Conservation (phyloP, 108 stramenopile genomes). For the Craspedostauros australis region DNA sequence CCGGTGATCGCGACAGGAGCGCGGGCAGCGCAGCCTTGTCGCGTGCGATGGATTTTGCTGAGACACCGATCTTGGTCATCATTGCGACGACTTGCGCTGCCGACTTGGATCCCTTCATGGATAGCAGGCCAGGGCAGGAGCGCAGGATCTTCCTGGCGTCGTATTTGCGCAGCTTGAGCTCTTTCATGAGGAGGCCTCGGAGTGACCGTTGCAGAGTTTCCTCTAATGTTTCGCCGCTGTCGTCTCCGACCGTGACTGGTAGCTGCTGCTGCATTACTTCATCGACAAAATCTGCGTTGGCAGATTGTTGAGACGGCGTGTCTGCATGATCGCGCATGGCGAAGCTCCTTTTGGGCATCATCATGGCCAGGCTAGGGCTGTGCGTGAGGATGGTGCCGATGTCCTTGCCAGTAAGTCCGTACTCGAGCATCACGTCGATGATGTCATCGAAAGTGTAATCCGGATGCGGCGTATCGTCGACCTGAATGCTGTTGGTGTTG, state of each 20-base stretch:
- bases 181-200: conserved; percentile 29
- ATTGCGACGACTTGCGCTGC: conserved; percentile 55
- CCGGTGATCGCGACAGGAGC: conserved; percentile 60
- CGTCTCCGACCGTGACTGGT: too few relatives aligned
- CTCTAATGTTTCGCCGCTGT: conserved; percentile 45
- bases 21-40: conserved; percentile 55
- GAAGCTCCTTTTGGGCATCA: conserved; percentile 33
- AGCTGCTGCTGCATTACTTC: too few relatives aligned
- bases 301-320: too few relatives aligned
- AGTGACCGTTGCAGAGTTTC: conserved; percentile 49
- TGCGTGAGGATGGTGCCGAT: conserved; percentile 57
- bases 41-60: conserved; percentile 48
- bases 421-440: conserved; percentile 40
- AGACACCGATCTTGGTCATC: conserved; percentile 57
- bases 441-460: conserved; percentile 44
- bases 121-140: conserved; percentile 53
- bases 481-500: too few relatives aligned
- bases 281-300: too few relatives aligned
- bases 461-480: not conserved
- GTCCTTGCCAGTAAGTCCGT: conserved; percentile 59
- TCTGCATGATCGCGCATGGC: not conserved
- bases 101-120: conserved; percentile 50
- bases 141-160: conserved; percentile 71
- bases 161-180: conserved; percentile 51
- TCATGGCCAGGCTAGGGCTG: conserved; percentile 63